phyloP scores from a whole-genome alignment of 306 rosid genomes.

The Coriaria nepalensis region DNA sequence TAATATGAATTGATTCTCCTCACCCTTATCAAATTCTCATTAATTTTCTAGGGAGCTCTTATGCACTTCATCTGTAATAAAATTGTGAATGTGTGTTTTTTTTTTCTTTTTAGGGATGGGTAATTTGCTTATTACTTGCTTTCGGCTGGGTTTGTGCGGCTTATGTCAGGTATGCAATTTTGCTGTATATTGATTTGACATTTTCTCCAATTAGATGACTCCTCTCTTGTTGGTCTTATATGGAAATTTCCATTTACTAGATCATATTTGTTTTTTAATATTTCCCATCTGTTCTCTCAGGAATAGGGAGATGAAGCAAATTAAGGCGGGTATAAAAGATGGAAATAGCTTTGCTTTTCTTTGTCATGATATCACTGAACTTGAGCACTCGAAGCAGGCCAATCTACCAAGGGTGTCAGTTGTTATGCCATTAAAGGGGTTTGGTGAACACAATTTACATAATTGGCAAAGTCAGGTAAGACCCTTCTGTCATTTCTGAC shows the following conservation, averaged over 20 bases:
- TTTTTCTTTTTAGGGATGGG: slow-evolving; percentile 51
- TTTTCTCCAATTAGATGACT: neutral
- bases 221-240: no score
- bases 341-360: slow-evolving; percentile 76
- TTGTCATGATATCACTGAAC: slow-evolving; percentile 51
- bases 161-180: slow-evolving; percentile 50
- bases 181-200: neutral
- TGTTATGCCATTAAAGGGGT: slow-evolving; percentile 83
- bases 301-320: slow-evolving; percentile 55
- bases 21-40: neutral
- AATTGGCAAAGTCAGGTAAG: slow-evolving; percentile 89
- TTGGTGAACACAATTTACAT: slow-evolving; percentile 90
- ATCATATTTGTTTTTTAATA: no score
- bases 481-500: neutral
- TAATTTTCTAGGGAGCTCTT: no score
- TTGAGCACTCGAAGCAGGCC: slow-evolving; percentile 67
- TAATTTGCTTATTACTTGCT: slow-evolving; percentile 59
- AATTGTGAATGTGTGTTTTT: neutral
- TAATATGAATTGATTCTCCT: neutral
- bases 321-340: slow-evolving; percentile 27
- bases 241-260: no score
- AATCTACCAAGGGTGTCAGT: slow-evolving; percentile 60
- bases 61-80: no score
- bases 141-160: slow-evolving; percentile 84
- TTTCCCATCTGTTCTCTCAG: slow-evolving; percentile 16